Evolutionary conservation across 148 eudicot genomes (phyloP), one percentile per base, ranked within the genome.

Genomic region (Euryodendron excelsum): DNA sequence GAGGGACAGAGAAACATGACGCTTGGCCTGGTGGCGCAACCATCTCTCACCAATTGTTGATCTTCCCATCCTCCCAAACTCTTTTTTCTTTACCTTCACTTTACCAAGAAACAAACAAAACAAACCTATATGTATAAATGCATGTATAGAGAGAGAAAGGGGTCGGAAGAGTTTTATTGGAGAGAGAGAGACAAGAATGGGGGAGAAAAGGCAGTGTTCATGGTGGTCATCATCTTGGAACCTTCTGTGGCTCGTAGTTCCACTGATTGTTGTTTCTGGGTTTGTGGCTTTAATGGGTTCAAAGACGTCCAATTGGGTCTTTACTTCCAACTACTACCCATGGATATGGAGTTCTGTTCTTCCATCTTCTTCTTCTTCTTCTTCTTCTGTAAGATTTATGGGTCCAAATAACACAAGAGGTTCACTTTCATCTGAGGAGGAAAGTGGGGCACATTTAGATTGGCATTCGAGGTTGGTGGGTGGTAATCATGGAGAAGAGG

Each of bases 11-110:
- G n/a, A n/a, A n/a, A n/a, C n/a, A 37, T 67, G 90, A 87, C 92
- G 90, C 87, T 77, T 90, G 90, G 89, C 90, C 67, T 58, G 65
- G 28, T 72, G 83, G 72, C 71, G 87, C 91, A 87, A 84, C 87
- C 86, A 87, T 81, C 65, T 86, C 61, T 80, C 39, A 81, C 88
- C 96, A 84, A 74, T 84, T 85, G 88, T 88, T 78, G 65, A 58
- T 39, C 78, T 66, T 62, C 77, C 69, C 70, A 69, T 59, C 21
- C 17, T 62, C 33, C 21, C 28, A 11, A 39, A 0, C 15, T 27
- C 61, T 39, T 47, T 41, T 79, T 65, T n/a, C n/a, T 56, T 21
- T 30, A 30, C 34, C 33, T 17, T 36, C 65, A 73, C 64, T 74
- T 74, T 59, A 37, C 77, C 77, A 15, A 37, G n/a, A 36, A 21